Conservation (phyloP, 345 rosid species). For the Citrus unshiu region DNA sequence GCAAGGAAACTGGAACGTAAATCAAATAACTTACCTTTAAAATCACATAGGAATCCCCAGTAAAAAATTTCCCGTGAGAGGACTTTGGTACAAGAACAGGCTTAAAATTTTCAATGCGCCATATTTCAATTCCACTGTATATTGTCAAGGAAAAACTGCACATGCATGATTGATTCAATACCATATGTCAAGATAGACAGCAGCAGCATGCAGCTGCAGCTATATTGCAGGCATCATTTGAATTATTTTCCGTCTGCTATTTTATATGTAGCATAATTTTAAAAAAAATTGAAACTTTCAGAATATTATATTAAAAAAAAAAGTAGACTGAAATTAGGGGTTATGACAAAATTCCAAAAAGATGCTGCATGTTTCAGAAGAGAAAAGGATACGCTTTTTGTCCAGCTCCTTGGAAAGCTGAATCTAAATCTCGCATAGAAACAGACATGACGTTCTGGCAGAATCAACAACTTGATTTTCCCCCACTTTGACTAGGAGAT, state of each 20-base stretch:
- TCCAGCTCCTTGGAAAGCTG: constrained; percentile 98
- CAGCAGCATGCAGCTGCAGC: neutral
- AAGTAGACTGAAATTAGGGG: neutral
- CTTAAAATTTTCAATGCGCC: constrained; percentile 90
- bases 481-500: constrained; percentile 21
- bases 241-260: neutral
- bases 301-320: neutral
- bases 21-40: constrained; percentile 55
- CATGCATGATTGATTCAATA: constrained; percentile 8
- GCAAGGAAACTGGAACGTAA: neutral
- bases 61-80: constrained; percentile 83
- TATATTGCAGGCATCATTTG: neutral
- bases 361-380: constrained; percentile 9
- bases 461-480: constrained; percentile 32
- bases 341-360: constrained; percentile 4
- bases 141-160: constrained; percentile 46
- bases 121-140: constrained; percentile 82
- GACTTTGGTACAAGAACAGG: constrained; percentile 70
- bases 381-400: constrained; percentile 90
- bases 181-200: constrained; percentile 4
- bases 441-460: constrained; percentile 65
- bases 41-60: constrained; percentile 91
- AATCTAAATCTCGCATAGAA: constrained; percentile 97
- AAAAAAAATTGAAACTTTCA: neutral
- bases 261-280: neutral